Evolutionary conservation across 2,329 filamentous ascomycete species (phyloP), one percentile per base, ranked within the genome.

Genomic region (Fusarium heterosporum): DNA sequence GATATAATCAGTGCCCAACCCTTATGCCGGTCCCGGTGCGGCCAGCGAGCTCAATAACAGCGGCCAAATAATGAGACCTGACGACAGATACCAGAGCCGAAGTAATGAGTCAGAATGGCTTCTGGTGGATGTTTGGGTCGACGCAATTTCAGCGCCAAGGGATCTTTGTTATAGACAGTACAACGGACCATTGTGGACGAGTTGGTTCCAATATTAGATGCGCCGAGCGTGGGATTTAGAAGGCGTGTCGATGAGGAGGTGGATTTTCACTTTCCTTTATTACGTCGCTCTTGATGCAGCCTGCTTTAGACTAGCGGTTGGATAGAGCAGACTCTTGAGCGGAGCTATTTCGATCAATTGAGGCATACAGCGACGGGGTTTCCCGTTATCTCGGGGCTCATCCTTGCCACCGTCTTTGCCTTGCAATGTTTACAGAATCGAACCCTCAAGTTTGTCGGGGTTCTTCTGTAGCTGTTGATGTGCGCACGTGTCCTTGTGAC

Each of bases 321-420:
- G 56, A 54, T 63, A 68, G 47, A 66, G 45, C 69, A 54, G 51
- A 57, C 49, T 55, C 55, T 51, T 61, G 63, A 68, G 60, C 49
- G 56, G 54, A 70, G 63, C 51, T 71, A 63, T 72, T 54, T 57
- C 64, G 43, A 60, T 68, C 56, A 71, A 71, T 71, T 55, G 64
- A 71, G 55, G 67, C 52, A 62, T 48, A 57, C 41, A 57, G 52
- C 52, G 69, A 70, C 55, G 57, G 69, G 65, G 54, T 36, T 53
- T 66, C 34, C 51, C 59, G 59, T 48, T 62, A 62, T 57, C 38
- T 46, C 41, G 52, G 55, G 32, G 22, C 26, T 57, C 50, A 38
- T 39, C 45, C 32, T 62, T 55, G 40, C 39, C 46, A 41, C 36
- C 32, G 25, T 52, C 36, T 39, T 29, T 54, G 32, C 48, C 54